These are phyloP conservation scores for Stemphylium lycopersici DNA, from an alignment of 2,329 filamentous ascomycete species.

Conservation along the genomic window DNA sequence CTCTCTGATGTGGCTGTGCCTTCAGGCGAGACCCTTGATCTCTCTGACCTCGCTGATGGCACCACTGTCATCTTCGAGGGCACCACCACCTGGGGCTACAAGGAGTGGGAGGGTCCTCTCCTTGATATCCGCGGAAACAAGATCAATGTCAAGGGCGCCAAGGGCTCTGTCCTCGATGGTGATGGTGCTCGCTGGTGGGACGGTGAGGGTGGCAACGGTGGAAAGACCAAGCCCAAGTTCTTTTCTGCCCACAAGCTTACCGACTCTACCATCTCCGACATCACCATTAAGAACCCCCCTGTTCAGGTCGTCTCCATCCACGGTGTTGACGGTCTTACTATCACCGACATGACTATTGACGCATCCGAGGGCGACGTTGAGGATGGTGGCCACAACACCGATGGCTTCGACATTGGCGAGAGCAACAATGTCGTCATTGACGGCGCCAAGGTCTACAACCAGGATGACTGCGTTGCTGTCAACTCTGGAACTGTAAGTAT, in stretches of 20 bases:
- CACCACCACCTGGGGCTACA: constrained; percentile 68
- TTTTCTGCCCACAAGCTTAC: constrained; percentile 61
- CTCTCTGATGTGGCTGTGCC: constrained; percentile 63
- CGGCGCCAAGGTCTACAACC: constrained; percentile 60
- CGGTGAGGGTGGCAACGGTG: constrained; percentile 54
- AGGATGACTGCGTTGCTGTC: constrained; percentile 65
- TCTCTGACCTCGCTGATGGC: constrained; percentile 58
- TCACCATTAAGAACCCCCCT: constrained; percentile 61
- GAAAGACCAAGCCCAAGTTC: constrained; percentile 57
- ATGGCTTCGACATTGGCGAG: constrained; percentile 62
- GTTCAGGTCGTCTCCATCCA: constrained; percentile 60
- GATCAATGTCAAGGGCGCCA: constrained; percentile 64
- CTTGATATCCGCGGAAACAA: constrained; percentile 63
- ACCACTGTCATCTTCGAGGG: constrained; percentile 67
- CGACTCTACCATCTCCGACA: constrained; percentile 55
- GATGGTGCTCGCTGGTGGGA: constrained; percentile 62
- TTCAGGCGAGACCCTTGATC: constrained; percentile 63
- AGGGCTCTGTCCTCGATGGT: constrained; percentile 61
- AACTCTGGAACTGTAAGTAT: constrained; percentile 57
- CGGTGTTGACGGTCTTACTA: constrained; percentile 49
- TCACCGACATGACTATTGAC: constrained; percentile 62
- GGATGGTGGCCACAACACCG: constrained; percentile 56
- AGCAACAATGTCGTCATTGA: constrained; percentile 57
- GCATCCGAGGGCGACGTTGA: constrained; percentile 58
- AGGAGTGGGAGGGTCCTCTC: constrained; percentile 69